Conservation (phyloP, 2,329 filamentous ascomycete species). For the Cladosporium phlei region DNA sequence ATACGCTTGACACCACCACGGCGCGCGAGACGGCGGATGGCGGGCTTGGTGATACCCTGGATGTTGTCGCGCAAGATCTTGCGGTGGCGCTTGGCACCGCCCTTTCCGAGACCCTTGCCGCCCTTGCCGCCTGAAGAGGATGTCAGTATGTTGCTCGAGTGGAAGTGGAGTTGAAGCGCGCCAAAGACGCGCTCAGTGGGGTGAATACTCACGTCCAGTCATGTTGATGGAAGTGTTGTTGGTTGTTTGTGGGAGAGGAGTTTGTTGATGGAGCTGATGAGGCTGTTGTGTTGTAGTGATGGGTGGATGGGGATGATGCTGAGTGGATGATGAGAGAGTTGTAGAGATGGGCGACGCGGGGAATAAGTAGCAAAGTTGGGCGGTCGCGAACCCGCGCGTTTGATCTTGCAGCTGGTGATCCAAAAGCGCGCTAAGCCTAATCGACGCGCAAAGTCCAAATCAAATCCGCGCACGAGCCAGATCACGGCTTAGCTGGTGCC, state of each 20-base stretch:
- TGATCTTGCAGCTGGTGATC: slow-evolving; percentile 16
- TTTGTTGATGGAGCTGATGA: slow-evolving; percentile 17
- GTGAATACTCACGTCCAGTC: slow-evolving; percentile 46
- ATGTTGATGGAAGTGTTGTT: slow-evolving; percentile 39
- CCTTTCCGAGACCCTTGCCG: slow-evolving; percentile 97
- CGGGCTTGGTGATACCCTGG: slow-evolving; percentile 97
- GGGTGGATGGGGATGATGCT: slow-evolving; percentile 10
- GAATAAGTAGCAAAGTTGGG: slow-evolving; percentile 5
- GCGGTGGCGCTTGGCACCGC: slow-evolving; percentile 96
- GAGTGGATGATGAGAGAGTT: slow-evolving; percentile 9
- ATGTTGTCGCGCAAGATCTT: slow-evolving; percentile 99
- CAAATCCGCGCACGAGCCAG: slow-evolving; percentile 11
- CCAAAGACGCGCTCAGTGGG: slow-evolving; percentile 4
- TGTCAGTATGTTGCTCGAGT: slow-evolving; percentile 26
- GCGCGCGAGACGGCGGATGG: slow-evolving; percentile 95
- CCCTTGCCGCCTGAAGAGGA: slow-evolving; percentile 72
- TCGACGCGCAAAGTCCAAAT: slow-evolving; percentile 5
- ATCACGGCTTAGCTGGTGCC: neutral
- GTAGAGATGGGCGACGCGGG: slow-evolving; percentile 8
- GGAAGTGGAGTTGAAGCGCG: slow-evolving; percentile 12
- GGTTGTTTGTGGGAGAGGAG: slow-evolving; percentile 21
- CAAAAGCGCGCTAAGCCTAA: slow-evolving; percentile 14
- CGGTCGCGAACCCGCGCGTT: slow-evolving; percentile 8
- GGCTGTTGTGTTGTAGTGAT: slow-evolving; percentile 6
- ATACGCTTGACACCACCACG: slow-evolving; percentile 99